Conservation (phyloP, 331 rosid species). For the Erythrophleum ivorense region DNA sequence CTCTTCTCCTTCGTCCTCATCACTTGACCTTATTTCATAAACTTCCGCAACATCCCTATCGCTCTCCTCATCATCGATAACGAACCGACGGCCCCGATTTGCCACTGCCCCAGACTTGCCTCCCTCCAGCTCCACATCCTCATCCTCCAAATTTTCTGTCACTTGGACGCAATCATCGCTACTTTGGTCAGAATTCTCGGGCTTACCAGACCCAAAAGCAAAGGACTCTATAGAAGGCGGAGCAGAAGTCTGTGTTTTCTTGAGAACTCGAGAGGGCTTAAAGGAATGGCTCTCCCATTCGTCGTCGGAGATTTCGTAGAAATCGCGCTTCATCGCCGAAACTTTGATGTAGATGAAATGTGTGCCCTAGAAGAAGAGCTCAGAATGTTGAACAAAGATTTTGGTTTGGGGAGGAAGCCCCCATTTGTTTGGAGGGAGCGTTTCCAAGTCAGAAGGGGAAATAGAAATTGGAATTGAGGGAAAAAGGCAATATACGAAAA, state of each 20-base stretch:
- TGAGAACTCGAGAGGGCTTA: conserved; percentile 83
- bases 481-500: conserved; percentile 30
- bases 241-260: conserved; percentile 40
- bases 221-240: conserved; percentile 88
- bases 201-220: conserved; percentile 47
- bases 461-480: background rate
- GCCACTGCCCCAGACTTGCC: conserved; percentile 22
- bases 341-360: background rate
- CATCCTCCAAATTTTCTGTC: conserved; percentile 63
- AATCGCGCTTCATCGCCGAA: conserved; percentile 72
- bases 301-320: conserved; percentile 90
- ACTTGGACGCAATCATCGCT: conserved; percentile 65
- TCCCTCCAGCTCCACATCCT: conserved; percentile 56
- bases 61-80: conserved; percentile 78
- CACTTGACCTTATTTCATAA: conserved; percentile 55
- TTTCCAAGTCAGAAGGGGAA: background rate
- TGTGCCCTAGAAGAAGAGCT: conserved; percentile 14
- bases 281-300: conserved; percentile 91
- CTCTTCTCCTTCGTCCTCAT: conserved; percentile 49
- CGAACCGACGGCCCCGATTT: conserved; percentile 74
- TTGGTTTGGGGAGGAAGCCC: background rate
- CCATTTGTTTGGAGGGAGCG: conserved; percentile 13
- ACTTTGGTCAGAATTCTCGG: conserved; percentile 30
- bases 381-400: background rate
- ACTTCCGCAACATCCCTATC: conserved; percentile 49